Percentiles rank a stretch among this genome's conserved stretches.
phyloP scores from a whole-genome alignment of 139 green algal genomes.

The Picochlorum costavermella region DNA sequence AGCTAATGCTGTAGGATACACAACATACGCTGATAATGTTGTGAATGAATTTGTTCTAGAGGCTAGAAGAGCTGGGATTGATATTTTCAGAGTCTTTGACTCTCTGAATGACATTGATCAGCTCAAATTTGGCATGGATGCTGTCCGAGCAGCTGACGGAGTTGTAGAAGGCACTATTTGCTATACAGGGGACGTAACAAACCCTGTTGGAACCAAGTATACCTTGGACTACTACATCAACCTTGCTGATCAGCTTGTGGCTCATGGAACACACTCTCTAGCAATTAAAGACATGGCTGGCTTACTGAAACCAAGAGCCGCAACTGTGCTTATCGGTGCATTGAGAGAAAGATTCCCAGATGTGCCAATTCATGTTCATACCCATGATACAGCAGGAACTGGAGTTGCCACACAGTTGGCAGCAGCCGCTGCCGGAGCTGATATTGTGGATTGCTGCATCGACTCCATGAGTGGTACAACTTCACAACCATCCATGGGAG shows the following conservation, averaged over 20 bases:
- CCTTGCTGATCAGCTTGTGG: slow-evolving; percentile 73
- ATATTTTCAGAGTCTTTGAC: slow-evolving; percentile 90
- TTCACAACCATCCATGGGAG: slow-evolving; percentile 77
- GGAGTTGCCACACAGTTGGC: slow-evolving; percentile 65
- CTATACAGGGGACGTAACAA: slow-evolving; percentile 81
- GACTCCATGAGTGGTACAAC: slow-evolving; percentile 71
- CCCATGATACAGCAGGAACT: slow-evolving; percentile 83
- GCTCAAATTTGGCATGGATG: slow-evolving; percentile 79
- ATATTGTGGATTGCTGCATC: slow-evolving; percentile 78
- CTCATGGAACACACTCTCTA: slow-evolving; percentile 71
- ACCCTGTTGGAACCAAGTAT: slow-evolving; percentile 59
- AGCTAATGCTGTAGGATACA: slow-evolving; percentile 88
- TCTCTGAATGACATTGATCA: slow-evolving; percentile 81
- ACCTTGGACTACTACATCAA: slow-evolving; percentile 87
- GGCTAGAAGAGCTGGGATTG: slow-evolving; percentile 52
- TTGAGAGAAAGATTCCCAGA: slow-evolving; percentile 68
- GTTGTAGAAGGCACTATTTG: slow-evolving; percentile 83
- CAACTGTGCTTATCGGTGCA: slow-evolving; percentile 65
- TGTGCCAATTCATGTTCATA: slow-evolving; percentile 77
- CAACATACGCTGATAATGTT: slow-evolving; percentile 81
- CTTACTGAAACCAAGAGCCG: slow-evolving; percentile 66
- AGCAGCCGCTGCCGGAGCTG: slow-evolving; percentile 68
- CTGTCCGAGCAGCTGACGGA: slow-evolving; percentile 57
- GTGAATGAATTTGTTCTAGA: slow-evolving; percentile 68
- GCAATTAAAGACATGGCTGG: slow-evolving; percentile 75